These are phyloP conservation scores for Harringtonia lauricola DNA, from an alignment of 2,329 filamentous ascomycete genomes.

Conservation along the genomic window DNA sequence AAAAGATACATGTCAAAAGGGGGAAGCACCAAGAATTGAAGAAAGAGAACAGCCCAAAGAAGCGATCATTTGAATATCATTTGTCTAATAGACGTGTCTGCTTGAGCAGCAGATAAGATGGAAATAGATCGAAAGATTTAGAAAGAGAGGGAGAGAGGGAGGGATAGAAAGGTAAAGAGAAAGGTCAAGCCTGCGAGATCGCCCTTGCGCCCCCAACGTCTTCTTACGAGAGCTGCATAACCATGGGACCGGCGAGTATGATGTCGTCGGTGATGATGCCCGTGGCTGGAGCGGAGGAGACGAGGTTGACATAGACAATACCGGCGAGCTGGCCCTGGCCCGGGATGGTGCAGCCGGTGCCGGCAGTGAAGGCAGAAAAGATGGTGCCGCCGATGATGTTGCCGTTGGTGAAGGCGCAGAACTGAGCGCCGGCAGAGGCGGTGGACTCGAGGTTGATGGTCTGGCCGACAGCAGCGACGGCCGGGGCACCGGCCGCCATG, in stretches of 20 bases:
- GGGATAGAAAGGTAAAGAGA: background rate
- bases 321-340: constrained; percentile 42
- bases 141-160: too few species aligned
- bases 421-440: constrained; percentile 37
- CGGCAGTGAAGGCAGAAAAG: constrained; percentile 45
- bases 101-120: background rate
- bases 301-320: constrained; percentile 56
- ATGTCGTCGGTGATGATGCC: constrained; percentile 49
- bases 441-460: constrained; percentile 37
- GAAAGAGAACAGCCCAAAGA: too few species aligned
- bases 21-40: too few species aligned
- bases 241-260: constrained; percentile 54
- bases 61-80: too few species aligned
- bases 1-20: too few species aligned
- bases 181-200: background rate
- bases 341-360: constrained; percentile 48
- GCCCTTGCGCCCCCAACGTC: too few species aligned
- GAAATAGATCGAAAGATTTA: too few species aligned
- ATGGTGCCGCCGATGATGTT: constrained; percentile 43
- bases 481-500: constrained; percentile 33
- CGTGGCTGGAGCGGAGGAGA: constrained; percentile 37
- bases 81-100: too few species aligned
- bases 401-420: constrained; percentile 59
- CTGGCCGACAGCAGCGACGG: constrained; percentile 28
- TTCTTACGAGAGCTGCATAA: constrained; percentile 39